phyloP scores from a whole-genome alignment of 225 moss, liverwort and hornwort species.

The Polytrichum formosum region DNA sequence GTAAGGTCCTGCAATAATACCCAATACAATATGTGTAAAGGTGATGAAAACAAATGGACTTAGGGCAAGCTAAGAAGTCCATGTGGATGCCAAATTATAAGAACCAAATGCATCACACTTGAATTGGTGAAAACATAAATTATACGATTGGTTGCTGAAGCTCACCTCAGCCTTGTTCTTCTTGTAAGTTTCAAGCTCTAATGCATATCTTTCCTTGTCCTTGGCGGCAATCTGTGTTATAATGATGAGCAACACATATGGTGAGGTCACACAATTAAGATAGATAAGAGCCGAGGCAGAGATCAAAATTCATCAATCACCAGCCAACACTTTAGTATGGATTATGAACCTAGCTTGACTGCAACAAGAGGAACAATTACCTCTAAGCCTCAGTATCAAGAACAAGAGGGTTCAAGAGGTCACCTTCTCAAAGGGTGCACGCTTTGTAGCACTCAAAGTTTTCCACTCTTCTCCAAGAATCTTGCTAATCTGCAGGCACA shows the following conservation, averaged over 20 bases:
- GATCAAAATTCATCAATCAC: too few relatives aligned
- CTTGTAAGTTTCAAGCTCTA: conserved; percentile 80
- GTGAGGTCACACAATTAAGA: too few relatives aligned
- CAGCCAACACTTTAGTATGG: too few relatives aligned
- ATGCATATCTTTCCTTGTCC: conserved; percentile 72
- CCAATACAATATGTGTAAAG: background rate
- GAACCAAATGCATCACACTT: background rate
- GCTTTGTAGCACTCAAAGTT: conserved; percentile 39
- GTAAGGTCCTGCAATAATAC: conserved; percentile 48
- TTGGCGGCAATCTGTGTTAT: conserved; percentile 51
- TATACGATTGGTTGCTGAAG: background rate
- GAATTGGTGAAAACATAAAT: background rate
- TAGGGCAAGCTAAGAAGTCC: too few relatives aligned
- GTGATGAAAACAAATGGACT: too few relatives aligned
- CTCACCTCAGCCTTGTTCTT: conserved; percentile 66
- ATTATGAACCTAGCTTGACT: too few relatives aligned
- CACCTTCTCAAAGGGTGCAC: conserved; percentile 70
- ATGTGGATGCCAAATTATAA: too few relatives aligned
- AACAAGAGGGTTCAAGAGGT: background rate
- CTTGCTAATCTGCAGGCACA: conserved; percentile 60
- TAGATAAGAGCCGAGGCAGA: too few relatives aligned
- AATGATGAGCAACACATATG: too few relatives aligned
- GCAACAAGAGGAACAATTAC: too few relatives aligned
- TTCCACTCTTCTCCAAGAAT: conserved; percentile 94
- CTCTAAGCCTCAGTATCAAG: too few relatives aligned